Conservation (phyloP, 257 asterid species). For the Parsonsia alboflavescens region DNA sequence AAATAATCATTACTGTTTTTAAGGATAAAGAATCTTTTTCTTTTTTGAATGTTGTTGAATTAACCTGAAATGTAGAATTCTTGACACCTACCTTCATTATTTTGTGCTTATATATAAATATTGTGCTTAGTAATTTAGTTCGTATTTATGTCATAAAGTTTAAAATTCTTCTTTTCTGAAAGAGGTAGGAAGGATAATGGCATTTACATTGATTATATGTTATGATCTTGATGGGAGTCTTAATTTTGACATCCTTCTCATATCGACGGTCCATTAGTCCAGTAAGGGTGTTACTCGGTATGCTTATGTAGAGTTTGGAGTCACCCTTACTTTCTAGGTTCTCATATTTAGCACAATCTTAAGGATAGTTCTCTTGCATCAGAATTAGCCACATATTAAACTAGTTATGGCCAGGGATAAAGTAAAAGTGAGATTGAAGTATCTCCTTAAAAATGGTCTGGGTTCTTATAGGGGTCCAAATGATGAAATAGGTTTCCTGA, state of each 20-base stretch:
- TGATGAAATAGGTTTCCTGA: background rate
- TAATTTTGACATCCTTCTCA: background rate
- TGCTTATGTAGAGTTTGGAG: background rate
- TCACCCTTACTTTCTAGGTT: background rate
- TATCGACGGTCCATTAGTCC: background rate
- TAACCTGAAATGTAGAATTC: background rate
- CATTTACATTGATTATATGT: background rate
- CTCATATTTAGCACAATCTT: background rate
- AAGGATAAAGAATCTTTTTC: background rate
- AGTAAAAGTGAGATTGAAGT: background rate
- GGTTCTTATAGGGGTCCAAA: background rate
- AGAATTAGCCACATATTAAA: background rate
- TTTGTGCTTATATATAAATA: background rate
- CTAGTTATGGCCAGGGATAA: background rate
- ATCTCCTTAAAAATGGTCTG: background rate
- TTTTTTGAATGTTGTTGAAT: background rate
- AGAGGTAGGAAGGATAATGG: slow-evolving; percentile 1
- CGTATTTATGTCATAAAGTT: background rate
- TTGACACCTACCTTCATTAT: background rate
- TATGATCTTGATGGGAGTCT: background rate
- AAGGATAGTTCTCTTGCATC: background rate
- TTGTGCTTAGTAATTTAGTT: background rate
- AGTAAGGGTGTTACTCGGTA: background rate
- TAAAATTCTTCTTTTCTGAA: background rate
- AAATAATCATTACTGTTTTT: background rate